phyloP scores from a whole-genome alignment of 2,329 filamentous ascomycete species.

The Colletotrichum abscissum region DNA sequence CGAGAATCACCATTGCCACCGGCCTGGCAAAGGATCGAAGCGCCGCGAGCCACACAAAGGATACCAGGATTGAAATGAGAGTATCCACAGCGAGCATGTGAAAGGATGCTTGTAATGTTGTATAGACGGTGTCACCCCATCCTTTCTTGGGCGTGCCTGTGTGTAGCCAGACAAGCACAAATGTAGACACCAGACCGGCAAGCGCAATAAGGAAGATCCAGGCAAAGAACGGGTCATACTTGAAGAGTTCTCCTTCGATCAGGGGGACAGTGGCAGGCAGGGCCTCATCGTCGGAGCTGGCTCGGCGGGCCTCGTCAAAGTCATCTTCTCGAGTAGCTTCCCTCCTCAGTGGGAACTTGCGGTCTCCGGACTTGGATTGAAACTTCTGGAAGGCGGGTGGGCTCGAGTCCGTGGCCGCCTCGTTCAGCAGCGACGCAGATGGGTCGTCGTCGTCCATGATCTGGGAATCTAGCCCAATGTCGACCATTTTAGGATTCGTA shows the following conservation, averaged over 20 bases:
- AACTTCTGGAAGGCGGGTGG: conserved; percentile 74
- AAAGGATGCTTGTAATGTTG: conserved; percentile 85
- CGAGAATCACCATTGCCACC: conserved; percentile 82
- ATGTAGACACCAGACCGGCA: conserved; percentile 87
- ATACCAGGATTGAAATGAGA: conserved; percentile 87
- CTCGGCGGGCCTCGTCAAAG: conserved; percentile 53
- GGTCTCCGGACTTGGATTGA: conserved; percentile 50
- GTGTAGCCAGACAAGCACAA: conserved; percentile 89
- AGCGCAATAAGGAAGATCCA: conserved; percentile 89
- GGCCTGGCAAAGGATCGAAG: conserved; percentile 88
- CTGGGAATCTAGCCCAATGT: conserved; percentile 83
- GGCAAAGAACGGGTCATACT: conserved; percentile 91
- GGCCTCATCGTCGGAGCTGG: conserved; percentile 51
- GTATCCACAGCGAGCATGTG: conserved; percentile 93
- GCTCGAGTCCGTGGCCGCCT: conserved; percentile 62
- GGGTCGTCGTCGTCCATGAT: conserved; percentile 70
- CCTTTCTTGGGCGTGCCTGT: conserved; percentile 81
- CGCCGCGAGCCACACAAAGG: conserved; percentile 89
- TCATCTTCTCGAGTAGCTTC: conserved; percentile 61
- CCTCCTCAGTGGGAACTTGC: conserved; percentile 53
- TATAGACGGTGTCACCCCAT: conserved; percentile 94
- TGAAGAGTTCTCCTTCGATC: conserved; percentile 75
- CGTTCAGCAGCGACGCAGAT: conserved; percentile 69
- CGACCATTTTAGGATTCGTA: conserved; percentile 74
- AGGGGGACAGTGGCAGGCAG: conserved; percentile 60